Base-by-base conservation (phyloP, 345 rosid genomes). In the Bruguiera parviflora region DNA sequence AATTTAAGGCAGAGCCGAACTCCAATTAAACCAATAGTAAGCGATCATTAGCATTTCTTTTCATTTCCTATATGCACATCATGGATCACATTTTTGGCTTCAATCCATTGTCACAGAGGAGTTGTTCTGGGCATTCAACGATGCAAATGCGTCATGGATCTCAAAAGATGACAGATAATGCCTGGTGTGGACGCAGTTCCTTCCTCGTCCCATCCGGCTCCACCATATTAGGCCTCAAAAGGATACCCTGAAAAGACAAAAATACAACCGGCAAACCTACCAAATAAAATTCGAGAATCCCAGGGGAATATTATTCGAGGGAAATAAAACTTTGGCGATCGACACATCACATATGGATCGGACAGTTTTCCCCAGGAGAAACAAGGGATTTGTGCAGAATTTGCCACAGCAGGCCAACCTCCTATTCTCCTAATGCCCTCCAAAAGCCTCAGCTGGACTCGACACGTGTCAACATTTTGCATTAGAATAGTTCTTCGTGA, bases 391-490 rank as follows among this genome's bases (percentile, higher is more conserved):
- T 53, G 66, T 63, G 77, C 73, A 67, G 63, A 53, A 61, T 61
- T 66, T 69, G 64, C 43, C 56, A 20, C 56, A 28, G 32, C 22
- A 47, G 31, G 55, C 8, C 56, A 53, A 56, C 51, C 71, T 31
- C 67, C 78, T 10, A 62, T 24, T 53, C 53, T 43, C 18, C 49
- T 43, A 43, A 43, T 43, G 49, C 16, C 49, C 19, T 43, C 49
- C 49, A 43, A 43, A 43, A 43, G 49, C 49, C 49, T 13, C 85
- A 78, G 80, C 79, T 51, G 53, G 28, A 61, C 47, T 39, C 32
- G 72, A 85, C 89, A 83, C 89, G 84, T 84, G 92, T 79, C 76
- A 2, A 15, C 65, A 29, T 22, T 53, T 46, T 56, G 25, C 68
- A 71, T 58, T 32, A 72, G 29, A 66, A 25, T 37, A n/a, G 10